Evolutionary conservation across 805 yeast species (phyloP).

Genomic region (Lachancea sp.): DNA sequence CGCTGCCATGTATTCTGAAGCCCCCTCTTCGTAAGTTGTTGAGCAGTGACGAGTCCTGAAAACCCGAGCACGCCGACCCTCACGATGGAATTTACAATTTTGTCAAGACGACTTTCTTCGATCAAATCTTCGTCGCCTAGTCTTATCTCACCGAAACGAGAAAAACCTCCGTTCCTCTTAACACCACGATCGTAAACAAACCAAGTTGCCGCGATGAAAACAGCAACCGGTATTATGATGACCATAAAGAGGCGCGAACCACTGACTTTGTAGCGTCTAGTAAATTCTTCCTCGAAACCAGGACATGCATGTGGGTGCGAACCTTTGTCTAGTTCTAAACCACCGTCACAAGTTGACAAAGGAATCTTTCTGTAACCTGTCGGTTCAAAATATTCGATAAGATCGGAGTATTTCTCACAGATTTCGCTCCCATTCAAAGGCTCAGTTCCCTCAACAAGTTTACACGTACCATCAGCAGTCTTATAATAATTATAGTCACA

Average conservation of each 20-base stretch:
- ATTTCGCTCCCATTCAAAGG: conserved; percentile 59
- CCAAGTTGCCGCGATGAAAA: conserved; percentile 51
- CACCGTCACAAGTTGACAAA: conserved; percentile 78
- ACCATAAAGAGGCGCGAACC: conserved; percentile 50
- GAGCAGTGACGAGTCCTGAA: conserved; percentile 34
- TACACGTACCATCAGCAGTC: conserved; percentile 76
- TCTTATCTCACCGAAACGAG: conserved; percentile 78
- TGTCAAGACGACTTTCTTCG: conserved; percentile 58
- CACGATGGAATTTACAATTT: conserved; percentile 51
- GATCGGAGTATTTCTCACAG: conserved; percentile 48
- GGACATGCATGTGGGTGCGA: conserved; percentile 74
- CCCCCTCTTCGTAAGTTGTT: conserved; percentile 17
- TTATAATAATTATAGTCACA: conserved; percentile 83
- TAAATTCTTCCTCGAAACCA: conserved; percentile 66
- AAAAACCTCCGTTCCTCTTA: conserved; percentile 68
- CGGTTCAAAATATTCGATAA: conserved; percentile 71
- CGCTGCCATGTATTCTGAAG: conserved; percentile 11
- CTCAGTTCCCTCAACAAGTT: conserved; percentile 63
- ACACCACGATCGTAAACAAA: conserved; percentile 77
- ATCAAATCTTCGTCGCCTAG: conserved; percentile 66
- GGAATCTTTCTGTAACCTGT: conserved; percentile 91
- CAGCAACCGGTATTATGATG: conserved; percentile 48
- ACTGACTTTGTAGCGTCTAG: conserved; percentile 45
- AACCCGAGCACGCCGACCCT: conserved; percentile 47
- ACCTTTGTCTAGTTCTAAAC: conserved; percentile 56